Percentiles rank a stretch among this genome's conserved stretches.
Evolutionary conservation across 208 protist genomes (phyloP).

Genomic region (Trypanosoma conorhini): DNA sequence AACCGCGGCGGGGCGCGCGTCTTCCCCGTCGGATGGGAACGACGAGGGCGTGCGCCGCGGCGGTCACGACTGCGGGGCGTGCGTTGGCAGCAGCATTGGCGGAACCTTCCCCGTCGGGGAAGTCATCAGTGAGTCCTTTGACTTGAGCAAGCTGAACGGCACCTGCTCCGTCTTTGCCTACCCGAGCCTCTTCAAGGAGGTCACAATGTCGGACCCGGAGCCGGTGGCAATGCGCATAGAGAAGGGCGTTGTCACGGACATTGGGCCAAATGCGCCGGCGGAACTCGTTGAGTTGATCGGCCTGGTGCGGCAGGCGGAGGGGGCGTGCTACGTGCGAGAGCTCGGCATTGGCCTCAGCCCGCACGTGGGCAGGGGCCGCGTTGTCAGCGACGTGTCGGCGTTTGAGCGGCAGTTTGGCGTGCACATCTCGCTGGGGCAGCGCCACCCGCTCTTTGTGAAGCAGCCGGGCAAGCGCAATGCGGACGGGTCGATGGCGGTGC

Average conservation of each 20-base stretch:
- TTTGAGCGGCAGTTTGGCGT: slow-evolving; percentile 93
- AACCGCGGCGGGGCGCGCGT: slow-evolving; percentile 39
- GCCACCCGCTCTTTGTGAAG: slow-evolving; percentile 91
- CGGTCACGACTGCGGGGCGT: slow-evolving; percentile 36
- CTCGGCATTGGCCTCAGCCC: slow-evolving; percentile 91
- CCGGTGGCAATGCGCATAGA: slow-evolving; percentile 79
- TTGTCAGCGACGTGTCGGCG: slow-evolving; percentile 88
- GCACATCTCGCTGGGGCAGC: slow-evolving; percentile 86
- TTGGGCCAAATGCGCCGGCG: slow-evolving; percentile 58
- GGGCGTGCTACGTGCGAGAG: slow-evolving; percentile 84
- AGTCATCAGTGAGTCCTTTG: slow-evolving; percentile 88
- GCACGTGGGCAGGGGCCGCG: slow-evolving; percentile 67
- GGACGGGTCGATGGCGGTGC: slow-evolving; percentile 60
- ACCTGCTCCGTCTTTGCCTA: slow-evolving; percentile 83
- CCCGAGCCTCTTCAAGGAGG: slow-evolving; percentile 71
- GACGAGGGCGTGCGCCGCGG: slow-evolving; percentile 17
- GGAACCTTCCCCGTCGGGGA: slow-evolving; percentile 92
- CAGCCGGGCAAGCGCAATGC: slow-evolving; percentile 64
- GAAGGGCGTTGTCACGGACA: slow-evolving; percentile 59
- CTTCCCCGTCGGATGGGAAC: neutral
- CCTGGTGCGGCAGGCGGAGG: slow-evolving; percentile 81
- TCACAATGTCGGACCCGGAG: slow-evolving; percentile 59
- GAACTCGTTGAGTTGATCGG: slow-evolving; percentile 80
- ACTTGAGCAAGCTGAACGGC: slow-evolving; percentile 81
- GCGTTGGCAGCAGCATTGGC: slow-evolving; percentile 82